phyloP scores from a whole-genome alignment of 2,329 filamentous ascomycete species.

The Lachnellula cervina region DNA sequence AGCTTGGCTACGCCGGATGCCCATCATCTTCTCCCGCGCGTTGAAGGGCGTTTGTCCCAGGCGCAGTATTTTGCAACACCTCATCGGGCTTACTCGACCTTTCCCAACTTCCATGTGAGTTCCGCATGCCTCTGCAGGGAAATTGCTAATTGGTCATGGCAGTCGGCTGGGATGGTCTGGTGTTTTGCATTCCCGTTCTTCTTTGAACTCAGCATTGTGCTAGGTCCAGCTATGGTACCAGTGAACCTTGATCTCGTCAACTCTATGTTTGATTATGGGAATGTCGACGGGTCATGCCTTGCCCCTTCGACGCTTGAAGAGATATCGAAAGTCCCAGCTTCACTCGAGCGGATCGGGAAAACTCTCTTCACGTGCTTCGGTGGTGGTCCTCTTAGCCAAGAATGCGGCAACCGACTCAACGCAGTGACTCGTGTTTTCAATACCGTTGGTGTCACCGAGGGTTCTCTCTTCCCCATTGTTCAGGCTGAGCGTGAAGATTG shows the following conservation, averaged over 20 bases:
- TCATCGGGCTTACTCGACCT: too few species aligned
- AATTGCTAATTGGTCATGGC: not conserved
- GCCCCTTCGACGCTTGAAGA: slow-evolving; percentile 21
- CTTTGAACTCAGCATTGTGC: slow-evolving; percentile 22
- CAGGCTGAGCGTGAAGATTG: slow-evolving; percentile 18
- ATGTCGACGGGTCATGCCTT: slow-evolving; percentile 21
- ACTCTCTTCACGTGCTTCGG: slow-evolving; percentile 18
- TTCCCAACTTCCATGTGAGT: too few species aligned
- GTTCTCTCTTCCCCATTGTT: slow-evolving; percentile 13
- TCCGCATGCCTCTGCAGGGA: too few species aligned
- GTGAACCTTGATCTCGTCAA: slow-evolving; percentile 22
- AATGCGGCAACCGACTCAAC: slow-evolving; percentile 12
- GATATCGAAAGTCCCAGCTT: slow-evolving; percentile 14
- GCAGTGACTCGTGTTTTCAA: slow-evolving; percentile 15
- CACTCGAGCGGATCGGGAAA: slow-evolving; percentile 18
- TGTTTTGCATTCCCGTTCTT: slow-evolving; percentile 3
- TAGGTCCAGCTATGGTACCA: slow-evolving; percentile 17
- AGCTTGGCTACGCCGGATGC: slow-evolving; percentile 24
- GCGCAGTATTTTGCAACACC: slow-evolving; percentile 57
- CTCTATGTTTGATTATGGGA: slow-evolving; percentile 22
- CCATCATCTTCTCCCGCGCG: slow-evolving; percentile 17
- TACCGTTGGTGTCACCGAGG: slow-evolving; percentile 22
- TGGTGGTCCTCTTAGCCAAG: slow-evolving; percentile 20
- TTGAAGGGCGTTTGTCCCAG: slow-evolving; percentile 56
- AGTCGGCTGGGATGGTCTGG: slow-evolving; percentile 18